Percentiles rank a stretch among this genome's conserved stretches.
These are phyloP conservation scores for Curvularia sp. DNA, from an alignment of 2,329 filamentous ascomycete genomes.

Conservation along the genomic window DNA sequence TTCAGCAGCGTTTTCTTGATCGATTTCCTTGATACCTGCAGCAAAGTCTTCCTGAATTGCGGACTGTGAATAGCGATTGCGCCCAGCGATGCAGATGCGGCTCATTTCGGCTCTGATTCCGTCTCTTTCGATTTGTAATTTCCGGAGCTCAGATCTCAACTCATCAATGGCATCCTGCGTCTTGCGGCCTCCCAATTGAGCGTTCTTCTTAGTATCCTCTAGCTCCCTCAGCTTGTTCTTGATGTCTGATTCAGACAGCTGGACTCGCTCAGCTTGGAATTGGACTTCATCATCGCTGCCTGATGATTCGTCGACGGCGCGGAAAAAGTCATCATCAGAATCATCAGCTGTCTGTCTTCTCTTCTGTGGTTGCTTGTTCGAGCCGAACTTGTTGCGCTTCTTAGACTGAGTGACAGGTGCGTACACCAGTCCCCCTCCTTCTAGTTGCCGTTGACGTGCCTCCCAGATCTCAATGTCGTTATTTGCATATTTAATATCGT, in stretches of 20 bases:
- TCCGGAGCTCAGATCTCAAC: conserved; percentile 37
- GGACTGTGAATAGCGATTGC: conserved; percentile 64
- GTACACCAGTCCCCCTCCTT: conserved; percentile 55
- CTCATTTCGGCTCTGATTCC: conserved; percentile 48
- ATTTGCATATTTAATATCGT: conserved; percentile 48
- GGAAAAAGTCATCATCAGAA: conserved; percentile 7
- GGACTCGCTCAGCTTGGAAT: conserved; percentile 32
- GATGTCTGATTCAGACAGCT: conserved; percentile 54
- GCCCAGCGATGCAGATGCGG: conserved; percentile 59
- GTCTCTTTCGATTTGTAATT: conserved; percentile 40
- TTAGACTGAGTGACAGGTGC: conserved; percentile 38
- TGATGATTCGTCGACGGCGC: conserved; percentile 33
- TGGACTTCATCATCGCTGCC: conserved; percentile 33
- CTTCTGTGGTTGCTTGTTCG: conserved; percentile 1
- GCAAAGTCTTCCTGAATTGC: conserved; percentile 67
- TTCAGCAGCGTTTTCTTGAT: conserved; percentile 62
- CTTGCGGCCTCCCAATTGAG: conserved; percentile 40
- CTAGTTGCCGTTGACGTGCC: conserved; percentile 46
- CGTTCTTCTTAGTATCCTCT: conserved; percentile 54
- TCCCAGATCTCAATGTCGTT: conserved; percentile 59
- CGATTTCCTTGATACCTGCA: conserved; percentile 65
- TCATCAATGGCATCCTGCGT: conserved; percentile 43
- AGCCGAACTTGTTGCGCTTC: conserved; percentile 54
- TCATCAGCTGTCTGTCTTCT: conserved; percentile 2
- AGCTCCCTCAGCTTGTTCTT: conserved; percentile 55